Evolutionary conservation across 352 stramenopile species (phyloP).

Genomic region (Phytopythium mirpurense): DNA sequence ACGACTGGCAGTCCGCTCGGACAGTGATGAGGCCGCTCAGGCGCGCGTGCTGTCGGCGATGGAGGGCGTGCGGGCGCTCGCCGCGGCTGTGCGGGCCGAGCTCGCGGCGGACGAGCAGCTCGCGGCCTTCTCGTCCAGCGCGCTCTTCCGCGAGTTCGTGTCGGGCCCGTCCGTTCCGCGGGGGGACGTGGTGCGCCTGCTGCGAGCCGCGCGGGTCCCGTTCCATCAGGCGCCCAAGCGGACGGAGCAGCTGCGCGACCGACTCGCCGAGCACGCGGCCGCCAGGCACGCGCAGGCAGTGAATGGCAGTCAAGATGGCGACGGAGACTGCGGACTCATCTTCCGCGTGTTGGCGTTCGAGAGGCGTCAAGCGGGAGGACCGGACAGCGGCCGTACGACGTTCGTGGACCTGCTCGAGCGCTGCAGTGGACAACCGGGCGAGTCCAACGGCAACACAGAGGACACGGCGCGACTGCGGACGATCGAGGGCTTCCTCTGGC

Average conservation of each 20-base stretch:
- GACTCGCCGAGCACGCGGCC: slow-evolving; percentile 5
- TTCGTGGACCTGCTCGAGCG: neutral
- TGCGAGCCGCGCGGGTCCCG: slow-evolving; percentile 38
- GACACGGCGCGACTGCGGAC: slow-evolving; percentile 16
- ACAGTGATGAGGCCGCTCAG: neutral
- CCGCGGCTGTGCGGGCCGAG: slow-evolving; percentile 26
- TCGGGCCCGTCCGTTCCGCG: neutral
- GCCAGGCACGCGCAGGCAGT: neutral
- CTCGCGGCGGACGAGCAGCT: slow-evolving; percentile 48
- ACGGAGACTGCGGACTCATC: slow-evolving; percentile 11
- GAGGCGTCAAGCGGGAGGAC: slow-evolving; percentile 4
- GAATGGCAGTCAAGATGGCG: no score
- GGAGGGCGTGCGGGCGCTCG: slow-evolving; percentile 10
- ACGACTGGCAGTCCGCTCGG: slow-evolving; percentile 3
- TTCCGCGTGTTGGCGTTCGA: slow-evolving; percentile 20
- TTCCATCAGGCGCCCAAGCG: slow-evolving; percentile 55
- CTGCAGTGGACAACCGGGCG: neutral
- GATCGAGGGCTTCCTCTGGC: slow-evolving; percentile 40
- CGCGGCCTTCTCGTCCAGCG: slow-evolving; percentile 35
- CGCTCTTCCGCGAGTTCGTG: slow-evolving; percentile 48
- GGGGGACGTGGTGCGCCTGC: slow-evolving; percentile 30
- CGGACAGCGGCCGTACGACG: neutral
- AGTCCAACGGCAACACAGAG: neutral
- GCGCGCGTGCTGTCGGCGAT: neutral
- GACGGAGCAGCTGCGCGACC: neutral